phyloP scores from a whole-genome alignment of 78 protist species.

The Anaeramoeba flamelloides region DNA sequence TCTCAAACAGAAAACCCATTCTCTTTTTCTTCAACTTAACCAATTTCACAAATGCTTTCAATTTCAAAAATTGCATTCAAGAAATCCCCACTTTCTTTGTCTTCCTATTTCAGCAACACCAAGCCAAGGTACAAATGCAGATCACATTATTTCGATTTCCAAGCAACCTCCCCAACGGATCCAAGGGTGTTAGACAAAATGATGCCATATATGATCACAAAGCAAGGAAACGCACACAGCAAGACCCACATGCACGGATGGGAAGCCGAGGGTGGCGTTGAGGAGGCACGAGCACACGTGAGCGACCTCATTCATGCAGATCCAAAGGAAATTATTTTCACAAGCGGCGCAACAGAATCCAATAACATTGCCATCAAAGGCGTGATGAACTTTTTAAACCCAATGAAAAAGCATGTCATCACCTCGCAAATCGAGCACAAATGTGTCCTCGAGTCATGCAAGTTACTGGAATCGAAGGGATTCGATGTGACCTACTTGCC shows the following conservation, averaged over 20 bases:
- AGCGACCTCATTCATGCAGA: constrained; percentile 58
- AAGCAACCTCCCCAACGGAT: constrained; percentile 80
- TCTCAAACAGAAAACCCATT: no score
- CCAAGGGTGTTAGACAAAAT: constrained; percentile 96
- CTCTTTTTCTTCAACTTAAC: no score
- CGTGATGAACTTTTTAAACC: constrained; percentile 59
- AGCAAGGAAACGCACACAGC: constrained; percentile 88
- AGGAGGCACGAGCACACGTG: constrained; percentile 67
- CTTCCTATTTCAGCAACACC: no score
- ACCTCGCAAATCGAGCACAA: constrained; percentile 82
- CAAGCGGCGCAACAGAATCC: constrained; percentile 94
- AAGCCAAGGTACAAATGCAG: no score
- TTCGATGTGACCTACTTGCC: constrained; percentile 53
- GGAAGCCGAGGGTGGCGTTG: constrained; percentile 71
- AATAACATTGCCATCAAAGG: constrained; percentile 92
- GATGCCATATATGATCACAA: constrained; percentile 66
- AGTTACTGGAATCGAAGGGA: constrained; percentile 71
- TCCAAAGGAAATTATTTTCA: constrained; percentile 81
- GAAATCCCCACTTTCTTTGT: no score
- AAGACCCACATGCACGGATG: constrained; percentile 88
- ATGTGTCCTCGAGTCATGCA: constrained; percentile 89
- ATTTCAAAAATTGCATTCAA: no score
- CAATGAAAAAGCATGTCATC: constrained; percentile 70
- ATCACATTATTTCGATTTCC: constrained; percentile 42
- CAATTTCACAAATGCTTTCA: no score